phyloP scores from a whole-genome alignment of 345 rosid species.

The Heritiera fomes region DNA sequence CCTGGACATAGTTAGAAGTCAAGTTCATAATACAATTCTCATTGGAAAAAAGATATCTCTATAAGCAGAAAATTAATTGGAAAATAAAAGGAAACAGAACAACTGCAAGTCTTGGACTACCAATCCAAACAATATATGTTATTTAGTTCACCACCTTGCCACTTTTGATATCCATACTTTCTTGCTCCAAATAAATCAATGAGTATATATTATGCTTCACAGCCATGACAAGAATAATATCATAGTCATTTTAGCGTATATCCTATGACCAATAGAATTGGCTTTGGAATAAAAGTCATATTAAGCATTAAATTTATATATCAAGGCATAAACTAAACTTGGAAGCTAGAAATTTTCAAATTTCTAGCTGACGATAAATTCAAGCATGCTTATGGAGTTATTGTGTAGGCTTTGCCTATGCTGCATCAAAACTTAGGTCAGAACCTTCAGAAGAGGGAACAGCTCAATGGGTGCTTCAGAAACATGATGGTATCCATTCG shows the following conservation, averaged over 20 bases:
- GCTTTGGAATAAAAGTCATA: too few species aligned
- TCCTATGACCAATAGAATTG: too few species aligned
- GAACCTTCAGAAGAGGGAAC: background rate
- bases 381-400: background rate
- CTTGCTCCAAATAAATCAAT: background rate
- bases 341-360: background rate
- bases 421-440: background rate
- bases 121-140: background rate
- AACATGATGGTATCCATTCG: background rate
- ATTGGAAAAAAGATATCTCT: background rate
- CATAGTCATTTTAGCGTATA: background rate
- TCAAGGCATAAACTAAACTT: background rate
- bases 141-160: background rate
- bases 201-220: background rate
- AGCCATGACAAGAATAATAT: background rate
- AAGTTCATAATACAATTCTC: background rate
- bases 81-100: background rate
- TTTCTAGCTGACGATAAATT: constrained; percentile 2
- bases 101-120: constrained; percentile 1
- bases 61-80: background rate
- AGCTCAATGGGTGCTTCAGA: background rate
- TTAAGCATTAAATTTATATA: too few species aligned
- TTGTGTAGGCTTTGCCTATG: background rate
- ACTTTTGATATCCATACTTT: background rate
- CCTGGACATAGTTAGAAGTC: constrained; percentile 39